Percentiles rank a stretch among this genome's conserved stretches.
Conservation (phyloP, 2,329 filamentous ascomycete species). For the Neonectria ditissima region DNA sequence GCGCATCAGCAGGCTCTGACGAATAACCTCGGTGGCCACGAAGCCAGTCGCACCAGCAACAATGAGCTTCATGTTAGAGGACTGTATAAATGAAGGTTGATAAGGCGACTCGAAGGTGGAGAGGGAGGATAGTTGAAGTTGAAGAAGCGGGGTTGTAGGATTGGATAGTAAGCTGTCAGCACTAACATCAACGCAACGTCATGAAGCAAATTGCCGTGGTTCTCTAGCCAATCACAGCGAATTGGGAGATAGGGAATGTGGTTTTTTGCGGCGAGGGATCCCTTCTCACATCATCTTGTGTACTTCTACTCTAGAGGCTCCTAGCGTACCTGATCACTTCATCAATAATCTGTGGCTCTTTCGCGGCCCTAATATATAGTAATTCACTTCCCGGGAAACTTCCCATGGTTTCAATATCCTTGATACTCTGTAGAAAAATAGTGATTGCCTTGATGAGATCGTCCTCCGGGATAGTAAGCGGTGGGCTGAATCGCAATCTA, state of each 20-base stretch:
- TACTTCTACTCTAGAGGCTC: too few relatives aligned
- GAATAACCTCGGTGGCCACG: constrained; percentile 57
- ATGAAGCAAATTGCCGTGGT: not conserved
- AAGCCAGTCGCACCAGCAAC: constrained; percentile 57
- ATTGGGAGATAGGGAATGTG: not conserved
- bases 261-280: too few relatives aligned
- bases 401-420: too few relatives aligned
- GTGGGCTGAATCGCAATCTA: too few relatives aligned
- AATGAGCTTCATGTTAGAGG: constrained; percentile 56
- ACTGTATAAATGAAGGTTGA: not conserved
- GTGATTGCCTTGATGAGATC: too few relatives aligned
- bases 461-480: too few relatives aligned
- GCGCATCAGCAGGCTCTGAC: constrained; percentile 53
- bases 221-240: not conserved
- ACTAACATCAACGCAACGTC: not conserved
- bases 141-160: not conserved
- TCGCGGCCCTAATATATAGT: too few relatives aligned
- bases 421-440: too few relatives aligned
- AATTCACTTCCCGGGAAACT: too few relatives aligned
- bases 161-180: not conserved
- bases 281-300: too few relatives aligned
- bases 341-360: too few relatives aligned
- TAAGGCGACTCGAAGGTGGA: not conserved
- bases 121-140: not conserved
- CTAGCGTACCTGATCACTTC: too few relatives aligned